phyloP scores from a whole-genome alignment of 2,329 filamentous ascomycete genomes.

The Colletotrichum shisoi region DNA sequence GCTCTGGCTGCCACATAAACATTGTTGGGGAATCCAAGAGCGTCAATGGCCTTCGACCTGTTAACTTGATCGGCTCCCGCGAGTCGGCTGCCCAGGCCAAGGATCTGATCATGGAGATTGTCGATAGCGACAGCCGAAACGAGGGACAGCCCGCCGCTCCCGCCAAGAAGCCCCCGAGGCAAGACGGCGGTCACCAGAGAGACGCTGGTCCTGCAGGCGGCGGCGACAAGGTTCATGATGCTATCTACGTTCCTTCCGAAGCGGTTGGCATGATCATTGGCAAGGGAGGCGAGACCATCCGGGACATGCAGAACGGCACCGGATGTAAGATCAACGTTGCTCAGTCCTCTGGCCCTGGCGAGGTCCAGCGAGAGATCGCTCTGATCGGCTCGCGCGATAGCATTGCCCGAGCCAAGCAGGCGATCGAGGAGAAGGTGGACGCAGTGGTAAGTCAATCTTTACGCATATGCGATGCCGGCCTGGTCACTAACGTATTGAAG shows the following conservation, averaged over 20 bases:
- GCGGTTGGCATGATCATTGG: conserved; percentile 97
- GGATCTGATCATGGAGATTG: conserved; percentile 90
- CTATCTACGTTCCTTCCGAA: conserved; percentile 85
- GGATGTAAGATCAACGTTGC: conserved; percentile 96
- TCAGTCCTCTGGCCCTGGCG: conserved; percentile 77
- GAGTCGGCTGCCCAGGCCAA: conserved; percentile 80
- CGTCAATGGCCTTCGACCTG: conserved; percentile 85
- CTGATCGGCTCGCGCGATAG: conserved; percentile 79
- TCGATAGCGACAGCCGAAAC: conserved; percentile 83
- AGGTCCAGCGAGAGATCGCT: conserved; percentile 85
- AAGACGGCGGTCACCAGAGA: conserved; percentile 46
- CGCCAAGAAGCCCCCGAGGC: conserved; percentile 46
- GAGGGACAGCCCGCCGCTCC: conserved; percentile 49
- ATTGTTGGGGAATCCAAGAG: conserved; percentile 94
- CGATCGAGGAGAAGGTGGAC: conserved; percentile 92
- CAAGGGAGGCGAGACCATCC: conserved; percentile 92
- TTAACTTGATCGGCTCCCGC: conserved; percentile 85
- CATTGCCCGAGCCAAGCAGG: conserved; percentile 80
- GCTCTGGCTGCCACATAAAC: conserved; percentile 93
- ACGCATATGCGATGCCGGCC: neutral
- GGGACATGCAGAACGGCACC: conserved; percentile 87
- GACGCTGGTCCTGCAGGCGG: conserved; percentile 48
- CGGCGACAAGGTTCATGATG: conserved; percentile 78
- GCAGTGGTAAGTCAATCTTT: conserved; percentile 71
- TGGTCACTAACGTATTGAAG: conserved; percentile 50